Evolutionary conservation across 495 filamentous ascomycete species (phyloP).

Genomic region (Penicillium pancosmium): DNA sequence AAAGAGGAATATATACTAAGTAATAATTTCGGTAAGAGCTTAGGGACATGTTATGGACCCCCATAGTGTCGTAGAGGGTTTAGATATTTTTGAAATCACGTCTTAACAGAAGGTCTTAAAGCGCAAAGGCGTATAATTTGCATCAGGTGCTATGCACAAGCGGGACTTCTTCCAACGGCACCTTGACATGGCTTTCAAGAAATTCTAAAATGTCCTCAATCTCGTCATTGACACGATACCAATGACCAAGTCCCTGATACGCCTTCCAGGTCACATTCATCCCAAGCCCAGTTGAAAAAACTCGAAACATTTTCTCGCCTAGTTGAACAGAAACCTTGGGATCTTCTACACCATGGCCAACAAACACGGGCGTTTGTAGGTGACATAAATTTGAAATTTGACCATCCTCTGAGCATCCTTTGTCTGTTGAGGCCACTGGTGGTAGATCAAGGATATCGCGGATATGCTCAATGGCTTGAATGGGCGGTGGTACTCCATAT

Average conservation of each 20-base stretch:
- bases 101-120: too few relatives aligned
- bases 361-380: slow-evolving; percentile 46
- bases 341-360: slow-evolving; percentile 58
- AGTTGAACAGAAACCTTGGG: slow-evolving; percentile 48
- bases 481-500: slow-evolving; percentile 10
- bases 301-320: slow-evolving; percentile 44
- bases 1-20: too few relatives aligned
- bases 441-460: slow-evolving; percentile 22
- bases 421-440: slow-evolving; percentile 11
- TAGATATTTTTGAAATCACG: too few relatives aligned
- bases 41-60: too few relatives aligned
- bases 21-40: too few relatives aligned
- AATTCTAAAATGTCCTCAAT: slow-evolving; percentile 56
- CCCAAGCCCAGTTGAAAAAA: slow-evolving; percentile 39
- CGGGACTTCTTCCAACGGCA: background rate
- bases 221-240: slow-evolving; percentile 53
- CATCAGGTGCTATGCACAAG: too few relatives aligned
- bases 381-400: slow-evolving; percentile 3
- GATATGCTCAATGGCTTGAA: slow-evolving; percentile 19
- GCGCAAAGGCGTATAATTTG: too few relatives aligned
- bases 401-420: background rate
- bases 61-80: too few relatives aligned
- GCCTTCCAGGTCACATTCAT: slow-evolving; percentile 51
- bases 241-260: slow-evolving; percentile 59
- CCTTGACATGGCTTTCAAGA: slow-evolving; percentile 22